phyloP scores from a whole-genome alignment of 257 asterid genomes.

The Nicotiana tabacum region DNA sequence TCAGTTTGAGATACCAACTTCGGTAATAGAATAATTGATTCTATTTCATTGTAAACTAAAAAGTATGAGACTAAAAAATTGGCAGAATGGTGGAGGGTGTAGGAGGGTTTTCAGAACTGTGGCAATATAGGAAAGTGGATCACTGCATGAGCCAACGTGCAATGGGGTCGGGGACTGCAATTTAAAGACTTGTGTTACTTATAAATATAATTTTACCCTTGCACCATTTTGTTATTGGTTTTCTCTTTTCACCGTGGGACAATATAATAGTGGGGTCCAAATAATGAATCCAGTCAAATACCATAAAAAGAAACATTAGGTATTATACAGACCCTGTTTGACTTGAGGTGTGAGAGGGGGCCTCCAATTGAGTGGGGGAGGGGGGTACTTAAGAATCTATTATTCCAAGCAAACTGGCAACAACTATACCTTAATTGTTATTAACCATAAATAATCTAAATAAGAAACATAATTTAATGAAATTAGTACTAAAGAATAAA shows the following conservation, averaged over 20 bases:
- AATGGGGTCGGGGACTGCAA: too few species aligned
- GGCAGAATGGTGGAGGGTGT: too few species aligned
- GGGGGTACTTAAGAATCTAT: conserved; percentile 22
- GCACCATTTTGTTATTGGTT: not conserved
- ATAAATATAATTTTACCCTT: too few species aligned
- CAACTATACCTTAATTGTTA: conserved; percentile 29
- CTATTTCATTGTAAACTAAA: too few species aligned
- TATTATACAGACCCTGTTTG: not conserved
- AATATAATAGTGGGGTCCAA: not conserved
- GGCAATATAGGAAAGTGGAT: too few species aligned
- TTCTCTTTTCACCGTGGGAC: not conserved
- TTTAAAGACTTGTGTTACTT: too few species aligned
- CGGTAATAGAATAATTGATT: too few species aligned
- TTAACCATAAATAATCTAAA: not conserved
- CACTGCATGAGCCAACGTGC: too few species aligned
- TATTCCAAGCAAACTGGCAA: conserved; percentile 28
- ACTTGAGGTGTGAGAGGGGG: not conserved
- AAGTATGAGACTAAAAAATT: too few species aligned
- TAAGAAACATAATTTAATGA: not conserved
- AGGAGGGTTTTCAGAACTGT: too few species aligned
- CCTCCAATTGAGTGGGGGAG: not conserved
- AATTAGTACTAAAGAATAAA: not conserved
- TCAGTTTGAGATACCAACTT: too few species aligned
- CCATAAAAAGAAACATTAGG: not conserved
- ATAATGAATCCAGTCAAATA: conserved; percentile 3